These are phyloP conservation scores for Strobilomyces confusus DNA, from an alignment of 768 basidiomycete species.

Conservation along the genomic window DNA sequence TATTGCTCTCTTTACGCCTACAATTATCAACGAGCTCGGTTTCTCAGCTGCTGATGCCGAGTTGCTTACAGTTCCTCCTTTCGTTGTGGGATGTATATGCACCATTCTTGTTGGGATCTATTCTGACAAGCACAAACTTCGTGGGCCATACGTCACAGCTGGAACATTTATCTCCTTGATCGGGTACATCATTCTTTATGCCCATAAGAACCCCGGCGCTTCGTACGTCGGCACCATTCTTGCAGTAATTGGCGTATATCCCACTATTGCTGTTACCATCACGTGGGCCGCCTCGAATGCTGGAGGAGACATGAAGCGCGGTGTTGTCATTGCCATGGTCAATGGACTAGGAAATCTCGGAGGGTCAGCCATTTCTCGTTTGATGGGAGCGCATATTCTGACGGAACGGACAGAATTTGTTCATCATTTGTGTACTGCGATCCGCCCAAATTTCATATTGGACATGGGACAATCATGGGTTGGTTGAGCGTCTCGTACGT, in stretches of 20 bases:
- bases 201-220: neutral
- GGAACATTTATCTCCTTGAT: constrained; percentile 2
- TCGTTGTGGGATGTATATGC: constrained; percentile 41
- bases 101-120: constrained; percentile 39
- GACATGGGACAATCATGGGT: constrained; percentile 35
- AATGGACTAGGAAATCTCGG: constrained; percentile 43
- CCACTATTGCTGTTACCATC: constrained; percentile 43
- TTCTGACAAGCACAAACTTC: constrained; percentile 2
- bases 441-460: constrained; percentile 35
- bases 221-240: constrained; percentile 47
- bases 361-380: constrained; percentile 33
- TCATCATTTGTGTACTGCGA: constrained; percentile 41
- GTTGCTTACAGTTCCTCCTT: constrained; percentile 46
- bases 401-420: constrained; percentile 28
- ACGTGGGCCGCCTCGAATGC: constrained; percentile 56
- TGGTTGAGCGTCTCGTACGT: constrained; percentile 30
- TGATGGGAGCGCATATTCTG: neutral
- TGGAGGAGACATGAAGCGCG: constrained; percentile 52
- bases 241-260: constrained; percentile 51
- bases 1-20: constrained; percentile 47
- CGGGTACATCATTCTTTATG: constrained; percentile 1
- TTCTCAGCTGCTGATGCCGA: constrained; percentile 50
- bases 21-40: constrained; percentile 47
- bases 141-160: neutral
- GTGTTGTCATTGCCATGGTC: constrained; percentile 49